Evolutionary conservation across 192 early-diverging fungal species (phyloP), one percentile per base, ranked within the genome.

Genomic region (Bifiguratus adelaidae): DNA sequence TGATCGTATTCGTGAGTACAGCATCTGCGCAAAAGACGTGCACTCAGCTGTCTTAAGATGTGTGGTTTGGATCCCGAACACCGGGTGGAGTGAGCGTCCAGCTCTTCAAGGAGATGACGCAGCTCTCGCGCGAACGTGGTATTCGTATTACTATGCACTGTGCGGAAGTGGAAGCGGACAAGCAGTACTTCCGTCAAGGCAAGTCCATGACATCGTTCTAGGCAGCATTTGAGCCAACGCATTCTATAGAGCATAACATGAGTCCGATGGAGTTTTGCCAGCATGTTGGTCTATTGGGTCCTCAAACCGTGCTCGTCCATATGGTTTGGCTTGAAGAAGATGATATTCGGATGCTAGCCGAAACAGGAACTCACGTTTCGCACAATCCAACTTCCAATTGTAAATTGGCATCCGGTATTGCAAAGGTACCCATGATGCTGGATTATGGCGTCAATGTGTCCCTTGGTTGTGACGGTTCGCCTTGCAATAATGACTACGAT

Each of bases 111-210:
- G 51, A 52, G 34, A 52, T 52, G 51, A 52, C 51, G 7, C 41
- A 43, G 22, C 18, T 52, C 4, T 34, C 30, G 25, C 51, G 41
- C 11, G 51, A 52, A 30, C 40, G 40, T 24, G 18, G 37, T 32
- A 52, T 52, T 7, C 51, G 51, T 44, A 52, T 52, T 30, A 52
- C 51, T 22, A 52, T 52, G 51, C 51, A 52, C 8, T 52, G 51
- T 22, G 51, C 51, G n/a, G 51, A 52, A 25, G 51, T 52, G 19
- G 28, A 43, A 16, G 51, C 51, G 30, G 51, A 52, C 27, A 28
- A 44, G 51, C 29, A 15, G 9, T 38, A 32, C 41, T 52, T 41
- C 41, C 51, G 51, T 23, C 15, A 52, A 30, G 44, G 44, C 32
- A 23, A 30, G 28, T 24, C 21, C 12, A 20, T 9, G 5, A 12